Percentiles rank a stretch among this genome's conserved stretches.
phyloP scores from a whole-genome alignment of 805 yeast species.

The Candida andamanensis region DNA sequence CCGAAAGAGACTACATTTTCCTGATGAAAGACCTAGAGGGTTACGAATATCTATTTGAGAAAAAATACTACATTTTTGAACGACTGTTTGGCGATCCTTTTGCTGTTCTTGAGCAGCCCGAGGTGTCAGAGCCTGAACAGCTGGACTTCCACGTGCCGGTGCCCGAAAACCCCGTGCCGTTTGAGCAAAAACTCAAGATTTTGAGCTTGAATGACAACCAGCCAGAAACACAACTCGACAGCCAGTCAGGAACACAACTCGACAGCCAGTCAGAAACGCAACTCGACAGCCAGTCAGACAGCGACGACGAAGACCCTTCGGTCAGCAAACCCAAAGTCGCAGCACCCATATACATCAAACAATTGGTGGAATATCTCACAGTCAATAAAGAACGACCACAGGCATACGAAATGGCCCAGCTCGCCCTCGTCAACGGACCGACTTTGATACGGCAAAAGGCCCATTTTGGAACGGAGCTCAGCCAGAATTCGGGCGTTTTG shows the following conservation, averaged over 20 bases:
- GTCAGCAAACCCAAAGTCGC: conserved; percentile 30
- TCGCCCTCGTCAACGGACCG: conserved; percentile 51
- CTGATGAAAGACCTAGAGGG: conserved; percentile 10
- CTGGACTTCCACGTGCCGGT: not conserved
- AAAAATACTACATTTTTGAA: not conserved
- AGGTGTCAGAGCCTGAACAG: conserved; percentile 1
- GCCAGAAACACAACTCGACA: conserved; percentile 13
- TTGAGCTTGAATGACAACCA: not conserved
- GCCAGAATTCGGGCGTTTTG: conserved; percentile 31
- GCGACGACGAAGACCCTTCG: conserved; percentile 50
- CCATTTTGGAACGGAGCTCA: conserved; percentile 50
- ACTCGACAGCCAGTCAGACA: conserved; percentile 15
- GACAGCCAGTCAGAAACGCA: conserved; percentile 14
- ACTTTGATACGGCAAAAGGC: conserved; percentile 63
- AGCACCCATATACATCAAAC: conserved; percentile 67
- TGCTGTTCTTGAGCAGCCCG: conserved; percentile 2
- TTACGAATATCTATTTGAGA: conserved; percentile 4
- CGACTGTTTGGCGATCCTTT: too few species aligned
- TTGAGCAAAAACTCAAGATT: not conserved
- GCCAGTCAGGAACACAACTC: conserved; percentile 14
- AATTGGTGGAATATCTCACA: conserved; percentile 53
- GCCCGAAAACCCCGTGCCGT: not conserved
- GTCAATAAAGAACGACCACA: conserved; percentile 40
- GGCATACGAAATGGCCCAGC: conserved; percentile 44
- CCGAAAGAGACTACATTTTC: conserved; percentile 27